These are phyloP conservation scores for Penicilliopsis zonata DNA, from an alignment of 495 filamentous ascomycete species.

Conservation along the genomic window DNA sequence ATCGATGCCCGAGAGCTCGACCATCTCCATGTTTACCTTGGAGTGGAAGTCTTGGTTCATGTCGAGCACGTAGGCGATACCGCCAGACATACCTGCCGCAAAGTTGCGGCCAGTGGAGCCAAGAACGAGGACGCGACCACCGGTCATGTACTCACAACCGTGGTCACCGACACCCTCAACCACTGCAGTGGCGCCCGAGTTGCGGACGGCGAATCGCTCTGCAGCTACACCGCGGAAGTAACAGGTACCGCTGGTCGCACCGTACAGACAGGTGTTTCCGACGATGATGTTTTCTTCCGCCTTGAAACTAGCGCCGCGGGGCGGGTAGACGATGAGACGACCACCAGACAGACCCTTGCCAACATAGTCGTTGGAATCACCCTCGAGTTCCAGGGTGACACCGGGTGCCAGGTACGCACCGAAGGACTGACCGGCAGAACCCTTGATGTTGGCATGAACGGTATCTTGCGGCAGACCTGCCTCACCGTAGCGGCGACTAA, in stretches of 20 bases:
- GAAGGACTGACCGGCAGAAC: conserved; percentile 98
- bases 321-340: conserved; percentile 91
- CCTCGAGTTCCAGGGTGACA: conserved; percentile 93
- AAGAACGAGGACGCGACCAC: conserved; percentile 81
- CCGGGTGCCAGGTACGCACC: conserved; percentile 92
- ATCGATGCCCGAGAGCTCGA: conserved; percentile 78
- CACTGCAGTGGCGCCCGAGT: conserved; percentile 92
- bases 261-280: conserved; percentile 96
- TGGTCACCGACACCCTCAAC: conserved; percentile 98
- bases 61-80: conserved; percentile 95
- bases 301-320: conserved; percentile 86
- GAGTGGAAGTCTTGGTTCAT: conserved; percentile 83
- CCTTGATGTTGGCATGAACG: conserved; percentile 94
- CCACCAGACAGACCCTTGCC: conserved; percentile 96
- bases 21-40: conserved; percentile 99
- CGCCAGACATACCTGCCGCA: conserved; percentile 97
- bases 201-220: conserved; percentile 95
- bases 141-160: conserved; percentile 99
- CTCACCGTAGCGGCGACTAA: conserved; percentile 88
- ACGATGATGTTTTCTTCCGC: conserved; percentile 96
- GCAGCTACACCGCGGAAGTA: conserved; percentile 98
- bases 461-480: conserved; percentile 86
- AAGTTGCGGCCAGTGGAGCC: conserved; percentile 98
- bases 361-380: conserved; percentile 96
- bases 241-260: conserved; percentile 83